Percentiles rank a stretch among this genome's conserved stretches.
Conservation (phyloP, 73 alveolate genomes). For the Tetrahymena borealis region DNA sequence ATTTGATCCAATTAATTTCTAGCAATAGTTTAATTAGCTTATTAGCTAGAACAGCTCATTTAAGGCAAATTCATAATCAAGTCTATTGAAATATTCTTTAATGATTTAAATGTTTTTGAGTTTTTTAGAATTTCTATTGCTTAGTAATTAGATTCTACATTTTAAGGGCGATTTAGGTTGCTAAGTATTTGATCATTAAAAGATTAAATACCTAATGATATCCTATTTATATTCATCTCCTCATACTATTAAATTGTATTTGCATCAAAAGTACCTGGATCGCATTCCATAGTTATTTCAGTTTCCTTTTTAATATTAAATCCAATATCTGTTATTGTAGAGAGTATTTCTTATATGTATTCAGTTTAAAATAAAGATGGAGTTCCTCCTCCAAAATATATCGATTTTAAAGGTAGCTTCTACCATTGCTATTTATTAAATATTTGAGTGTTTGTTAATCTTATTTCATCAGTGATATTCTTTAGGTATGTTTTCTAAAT, state of each 20-base stretch:
- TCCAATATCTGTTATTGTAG: not conserved
- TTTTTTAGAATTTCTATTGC: slow-evolving; percentile 17
- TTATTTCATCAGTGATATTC: slow-evolving; percentile 22
- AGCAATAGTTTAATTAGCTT: not conserved
- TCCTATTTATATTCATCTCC: slow-evolving; percentile 30
- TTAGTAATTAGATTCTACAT: not conserved
- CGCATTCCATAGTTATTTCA: slow-evolving; percentile 58
- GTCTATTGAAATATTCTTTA: slow-evolving; percentile 15
- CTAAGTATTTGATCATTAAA: slow-evolving; percentile 28
- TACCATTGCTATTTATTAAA: not conserved
- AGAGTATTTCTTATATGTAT: slow-evolving; percentile 9
- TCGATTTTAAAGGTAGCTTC: slow-evolving; percentile 6
- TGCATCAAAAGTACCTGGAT: slow-evolving; percentile 56
- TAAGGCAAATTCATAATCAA: slow-evolving; percentile 32
- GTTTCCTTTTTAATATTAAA: not conserved
- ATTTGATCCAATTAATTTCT: not conserved
- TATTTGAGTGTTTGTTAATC: not conserved
- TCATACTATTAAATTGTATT: not conserved
- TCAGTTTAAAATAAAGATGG: slow-evolving; percentile 41
- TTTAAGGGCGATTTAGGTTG: slow-evolving; percentile 44
- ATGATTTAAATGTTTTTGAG: not conserved
- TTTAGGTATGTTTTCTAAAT: slow-evolving; percentile 21
- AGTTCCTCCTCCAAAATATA: slow-evolving; percentile 67
- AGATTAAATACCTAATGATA: slow-evolving; percentile 50
- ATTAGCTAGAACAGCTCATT: slow-evolving; percentile 4